Evolutionary conservation across 129 eudicot genomes (phyloP).

Genomic region (sunflower (Helianthus annuus)): HanXRQr2.0-SUNRISE NC_035449.2:102912337-102912836

Average conservation of each 20-base stretch:
- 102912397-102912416: constrained; percentile 84
- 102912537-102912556: background rate
- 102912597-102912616: background rate
- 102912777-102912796: constrained; percentile 92
- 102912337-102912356: constrained; percentile 92
- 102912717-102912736: constrained; percentile 65
- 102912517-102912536: constrained; percentile 84
- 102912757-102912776: constrained; percentile 71
- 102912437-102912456: constrained; percentile 83
- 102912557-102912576: background rate
- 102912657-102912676: constrained; percentile 51
- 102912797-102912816: background rate
- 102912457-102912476: constrained; percentile 49
- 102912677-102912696: constrained; percentile 69
- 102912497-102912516: constrained; percentile 86
- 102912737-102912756: constrained; percentile 75
- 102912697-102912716: constrained; percentile 85
- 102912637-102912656: constrained; percentile 64
- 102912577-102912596: background rate
- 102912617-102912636: constrained; percentile 43
- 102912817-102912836: background rate
- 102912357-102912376: constrained; percentile 77
- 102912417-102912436: constrained; percentile 85
- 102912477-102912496: constrained; percentile 89
- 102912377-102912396: constrained; percentile 90